Conservation (phyloP, 768 basidiomycete species). For the Clitopilus hobsonii region DNA sequence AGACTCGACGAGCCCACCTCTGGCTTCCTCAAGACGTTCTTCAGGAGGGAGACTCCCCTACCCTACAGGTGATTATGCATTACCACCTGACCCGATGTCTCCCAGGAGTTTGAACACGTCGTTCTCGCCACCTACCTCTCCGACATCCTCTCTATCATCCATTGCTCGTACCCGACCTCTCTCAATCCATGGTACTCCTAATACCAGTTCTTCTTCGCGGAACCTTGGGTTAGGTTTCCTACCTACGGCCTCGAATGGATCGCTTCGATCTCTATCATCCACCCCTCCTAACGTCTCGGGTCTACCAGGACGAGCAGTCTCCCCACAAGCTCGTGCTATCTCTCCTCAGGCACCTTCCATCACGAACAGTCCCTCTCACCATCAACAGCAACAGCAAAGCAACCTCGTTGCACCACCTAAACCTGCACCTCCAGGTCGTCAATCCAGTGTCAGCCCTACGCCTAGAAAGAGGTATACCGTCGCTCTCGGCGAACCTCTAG, state of each 20-base stretch:
- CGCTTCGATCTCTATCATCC: constrained; percentile 19
- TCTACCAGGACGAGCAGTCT: constrained; percentile 9
- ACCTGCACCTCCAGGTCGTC: constrained; percentile 27
- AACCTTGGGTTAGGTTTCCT: constrained; percentile 11
- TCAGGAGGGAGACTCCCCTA: constrained; percentile 66
- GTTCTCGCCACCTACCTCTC: constrained; percentile 38
- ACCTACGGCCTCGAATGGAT: constrained; percentile 17
- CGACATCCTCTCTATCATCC: constrained; percentile 51
- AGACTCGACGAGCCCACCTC: constrained; percentile 63
- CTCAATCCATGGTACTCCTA: constrained; percentile 38
- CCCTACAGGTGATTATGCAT: constrained; percentile 79
- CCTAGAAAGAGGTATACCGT: constrained; percentile 86
- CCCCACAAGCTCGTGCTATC: constrained; percentile 13
- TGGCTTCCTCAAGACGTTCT: constrained; percentile 40
- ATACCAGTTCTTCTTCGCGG: background rate
- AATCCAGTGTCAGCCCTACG: constrained; percentile 61
- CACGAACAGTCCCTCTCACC: constrained; percentile 8
- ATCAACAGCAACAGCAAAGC: background rate
- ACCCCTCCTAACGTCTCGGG: constrained; percentile 19
- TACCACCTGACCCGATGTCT: constrained; percentile 43
- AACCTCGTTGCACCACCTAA: constrained; percentile 26
- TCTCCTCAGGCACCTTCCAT: constrained; percentile 12
- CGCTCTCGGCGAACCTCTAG: constrained; percentile 72
- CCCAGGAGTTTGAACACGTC: constrained; percentile 19
- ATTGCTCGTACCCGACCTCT: constrained; percentile 41